These are phyloP conservation scores for Triticum timopheevii DNA, from an alignment of 176 grass and related monocot species.

Conservation along the genomic window DNA sequence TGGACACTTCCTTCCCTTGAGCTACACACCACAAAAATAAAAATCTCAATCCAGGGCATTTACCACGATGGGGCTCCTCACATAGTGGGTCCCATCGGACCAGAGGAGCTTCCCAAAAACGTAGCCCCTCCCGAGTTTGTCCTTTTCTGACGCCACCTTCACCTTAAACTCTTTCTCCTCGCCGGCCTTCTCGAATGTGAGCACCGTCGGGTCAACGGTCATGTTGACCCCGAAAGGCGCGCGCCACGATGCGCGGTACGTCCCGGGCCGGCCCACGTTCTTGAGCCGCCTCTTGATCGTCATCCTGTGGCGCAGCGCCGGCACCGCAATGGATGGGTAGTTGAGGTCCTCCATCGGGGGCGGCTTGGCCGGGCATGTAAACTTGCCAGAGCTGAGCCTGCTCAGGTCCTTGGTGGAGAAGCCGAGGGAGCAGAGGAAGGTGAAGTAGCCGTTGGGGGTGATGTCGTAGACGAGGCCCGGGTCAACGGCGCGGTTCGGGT, in stretches of 20 bases:
- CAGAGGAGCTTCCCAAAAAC: constrained; percentile 69
- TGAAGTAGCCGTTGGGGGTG: constrained; percentile 49
- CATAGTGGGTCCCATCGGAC: constrained; percentile 70
- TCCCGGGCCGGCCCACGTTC: constrained; percentile 56
- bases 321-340: constrained; percentile 72
- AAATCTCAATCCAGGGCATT: constrained; percentile 52
- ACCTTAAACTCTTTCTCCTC: constrained; percentile 62
- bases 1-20: not conserved
- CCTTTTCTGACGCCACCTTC: constrained; percentile 36
- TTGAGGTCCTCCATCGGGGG: constrained; percentile 62
- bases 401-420: constrained; percentile 1
- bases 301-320: constrained; percentile 25
- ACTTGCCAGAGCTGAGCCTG: constrained; percentile 30
- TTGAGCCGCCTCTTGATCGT: constrained; percentile 54
- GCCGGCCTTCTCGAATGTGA: constrained; percentile 46
- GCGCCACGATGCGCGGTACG: constrained; percentile 44
- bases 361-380: constrained; percentile 40
- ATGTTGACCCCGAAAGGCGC: constrained; percentile 42
- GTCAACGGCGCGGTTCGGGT: constrained; percentile 62
- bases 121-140: constrained; percentile 44
- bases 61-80: constrained; percentile 59
- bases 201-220: constrained; percentile 37
- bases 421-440: constrained; percentile 67
- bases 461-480: constrained; percentile 79
- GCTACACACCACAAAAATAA: not conserved